Evolutionary conservation across 2,329 filamentous ascomycete species (phyloP), one percentile per base, ranked within the genome.

Genomic region (Gnomoniopsis smithogilvyi): DNA sequence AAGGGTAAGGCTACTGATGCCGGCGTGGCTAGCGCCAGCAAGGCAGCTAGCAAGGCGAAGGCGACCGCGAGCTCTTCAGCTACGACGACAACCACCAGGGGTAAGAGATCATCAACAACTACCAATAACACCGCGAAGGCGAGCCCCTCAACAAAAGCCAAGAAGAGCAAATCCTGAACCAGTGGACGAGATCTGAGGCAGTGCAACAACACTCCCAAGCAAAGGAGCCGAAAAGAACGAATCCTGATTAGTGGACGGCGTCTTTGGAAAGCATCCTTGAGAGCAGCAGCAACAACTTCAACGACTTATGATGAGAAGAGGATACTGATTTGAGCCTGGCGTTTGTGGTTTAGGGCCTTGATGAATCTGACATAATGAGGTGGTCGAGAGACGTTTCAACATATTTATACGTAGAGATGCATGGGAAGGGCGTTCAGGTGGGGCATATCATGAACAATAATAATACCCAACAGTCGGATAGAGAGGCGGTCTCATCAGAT

Each of bases 1-100:
- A 70, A 68, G 58, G 68, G 65, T 8, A 67, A 67, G 51, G 67
- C 59, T 17, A 24, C 48, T 36, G 45, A 54, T 34, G 22, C 21
- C 8, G 47, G 47, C 33, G 21, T 3, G 21, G 34, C 21, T 41
- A 34, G 19, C 36, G 34, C 21, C 51, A 34, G 19, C 54, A 51
- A 34, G 53, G 24, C 53, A 30, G 45, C 47, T 4, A 33, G 46
- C 30, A 46, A 30, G 8, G 48, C 59, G 24, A 56, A 54, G 52
- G n/a, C 55, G 22, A 55, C 51, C 6, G 30, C 51, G 26, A 55
- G 52, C 26, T 33, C 56, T 19, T 24, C 45, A 19, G 24, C 45
- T 15, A 19, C 21, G 19, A 11, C 45, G 6, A 22, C 6, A 11
- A 24, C n/a, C 59, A 49, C 12, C 47, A 48, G 60, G 57, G 57